Evolutionary conservation across 2,329 filamentous ascomycete species (phyloP), one percentile per base, ranked within the genome.

Genomic region (Colletotrichum limetticola): DNA sequence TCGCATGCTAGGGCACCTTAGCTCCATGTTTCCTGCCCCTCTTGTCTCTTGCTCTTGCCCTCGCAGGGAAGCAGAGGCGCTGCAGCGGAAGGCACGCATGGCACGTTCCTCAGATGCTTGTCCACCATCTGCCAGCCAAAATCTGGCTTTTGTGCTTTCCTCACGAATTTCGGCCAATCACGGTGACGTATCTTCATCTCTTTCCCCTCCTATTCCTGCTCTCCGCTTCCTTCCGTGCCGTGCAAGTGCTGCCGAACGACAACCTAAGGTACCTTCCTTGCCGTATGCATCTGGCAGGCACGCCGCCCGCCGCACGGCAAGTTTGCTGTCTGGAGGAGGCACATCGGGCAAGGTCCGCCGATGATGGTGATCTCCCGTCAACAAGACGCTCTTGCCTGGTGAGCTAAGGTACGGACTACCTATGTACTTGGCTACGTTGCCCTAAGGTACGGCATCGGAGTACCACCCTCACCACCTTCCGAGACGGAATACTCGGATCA

Each of bases 291-390:
- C 35, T 30, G 59, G 37, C 53, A 59, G 67, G 26, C 53, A 28
- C 37, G 37, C 37, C 37, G 37, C 37, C 37, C 37, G 37, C 16
- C 37, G 37, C 37, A 42, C 37, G 67, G 26, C 53, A 28, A 28
- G 58, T 35, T 53, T 58, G 59, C 59, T 59, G 28, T 55, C 42
- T 22, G 49, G 32, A 62, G 12, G 61, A 65, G 46, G 42, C 60
- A 65, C 56, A 55, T 66, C 66, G 66, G 70, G 55, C 70, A 65
- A 72, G 70, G 66, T 66, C 70, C 70, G 66, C 66, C 66, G 49
- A 46, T 61, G 66, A 63, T 61, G 66, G 56, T 68, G 66, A 72
- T 72, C 65, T 72, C 65, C 69, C 69, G 69, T 59, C 16, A 64
- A 52, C 52, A 59, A 28, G 61, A 49, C 46, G 46, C 32, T 63